Percentiles rank a stretch among this genome's conserved stretches.
Conservation (phyloP, 805 yeast species). For the Teunomyces atbi region DNA sequence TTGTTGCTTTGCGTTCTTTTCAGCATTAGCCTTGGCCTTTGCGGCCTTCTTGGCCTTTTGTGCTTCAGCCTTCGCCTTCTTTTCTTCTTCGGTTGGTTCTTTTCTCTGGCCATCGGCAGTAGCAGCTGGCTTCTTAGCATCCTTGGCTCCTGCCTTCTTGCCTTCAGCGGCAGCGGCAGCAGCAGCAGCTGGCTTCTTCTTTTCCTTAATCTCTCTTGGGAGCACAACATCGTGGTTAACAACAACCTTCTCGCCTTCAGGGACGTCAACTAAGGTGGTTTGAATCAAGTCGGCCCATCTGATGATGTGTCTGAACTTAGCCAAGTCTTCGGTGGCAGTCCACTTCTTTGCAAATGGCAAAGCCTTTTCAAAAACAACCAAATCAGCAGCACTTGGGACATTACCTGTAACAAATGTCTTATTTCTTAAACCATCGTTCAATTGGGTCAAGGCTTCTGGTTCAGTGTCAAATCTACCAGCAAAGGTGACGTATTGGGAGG, state of each 20-base stretch:
- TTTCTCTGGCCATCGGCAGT: conserved; percentile 16
- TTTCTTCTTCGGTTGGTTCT: conserved; percentile 40
- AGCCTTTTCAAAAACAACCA: conserved; percentile 62
- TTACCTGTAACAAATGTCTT: conserved; percentile 72
- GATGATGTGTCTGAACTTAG: conserved; percentile 73
- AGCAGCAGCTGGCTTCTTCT: conserved; percentile 43
- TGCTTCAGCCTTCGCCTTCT: conserved; percentile 51
- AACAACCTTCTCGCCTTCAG: conserved; percentile 50
- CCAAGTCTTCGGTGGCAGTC: conserved; percentile 53
- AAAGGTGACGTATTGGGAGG: conserved; percentile 77
- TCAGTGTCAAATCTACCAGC: conserved; percentile 52
- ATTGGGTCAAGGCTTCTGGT: conserved; percentile 42
- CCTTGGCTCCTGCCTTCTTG: conserved; percentile 36
- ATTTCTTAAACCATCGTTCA: conserved; percentile 68
- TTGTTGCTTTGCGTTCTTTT: conserved; percentile 43
- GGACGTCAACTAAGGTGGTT: conserved; percentile 55
- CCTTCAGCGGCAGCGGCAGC: conserved; percentile 15
- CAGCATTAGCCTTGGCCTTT: conserved; percentile 60
- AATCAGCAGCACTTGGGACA: conserved; percentile 67
- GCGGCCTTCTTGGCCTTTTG: conserved; percentile 63
- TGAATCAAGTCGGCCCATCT: conserved; percentile 94
- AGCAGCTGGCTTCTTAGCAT: conserved; percentile 30
- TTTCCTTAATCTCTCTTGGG: conserved; percentile 74
- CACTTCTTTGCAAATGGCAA: conserved; percentile 59
- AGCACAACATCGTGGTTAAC: conserved; percentile 61